Evolutionary conservation across 352 stramenopile species (phyloP).

Genomic region (Phytophthora idaei): DNA sequence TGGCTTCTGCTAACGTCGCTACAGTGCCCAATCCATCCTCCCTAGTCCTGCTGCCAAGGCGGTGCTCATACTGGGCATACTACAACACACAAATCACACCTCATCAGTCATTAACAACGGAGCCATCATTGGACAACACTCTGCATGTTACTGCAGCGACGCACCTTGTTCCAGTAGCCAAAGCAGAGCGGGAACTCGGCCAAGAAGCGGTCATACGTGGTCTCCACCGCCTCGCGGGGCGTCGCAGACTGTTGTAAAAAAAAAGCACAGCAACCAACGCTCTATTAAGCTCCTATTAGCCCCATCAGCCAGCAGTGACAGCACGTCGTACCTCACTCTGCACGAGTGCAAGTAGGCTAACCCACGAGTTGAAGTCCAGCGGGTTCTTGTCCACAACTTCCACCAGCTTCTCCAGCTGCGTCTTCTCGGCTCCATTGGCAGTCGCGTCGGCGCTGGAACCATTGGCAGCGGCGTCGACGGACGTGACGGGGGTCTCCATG

Average conservation of each 20-base stretch:
- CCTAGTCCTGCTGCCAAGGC: conserved; percentile 41
- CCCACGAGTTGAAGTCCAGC: conserved; percentile 84
- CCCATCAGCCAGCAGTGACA: not conserved
- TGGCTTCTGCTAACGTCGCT: conserved; percentile 49
- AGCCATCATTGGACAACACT: not conserved
- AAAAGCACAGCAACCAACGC: not conserved
- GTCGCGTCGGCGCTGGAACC: conserved; percentile 8
- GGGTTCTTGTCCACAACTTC: conserved; percentile 69
- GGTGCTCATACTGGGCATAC: conserved; percentile 77
- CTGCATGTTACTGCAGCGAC: not conserved
- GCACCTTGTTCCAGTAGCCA: conserved; percentile 89
- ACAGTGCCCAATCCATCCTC: conserved; percentile 45
- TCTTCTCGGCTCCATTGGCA: conserved; percentile 21
- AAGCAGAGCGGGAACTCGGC: conserved; percentile 81
- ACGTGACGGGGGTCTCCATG: conserved; percentile 32
- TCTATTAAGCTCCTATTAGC: not conserved
- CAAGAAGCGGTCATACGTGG: conserved; percentile 76
- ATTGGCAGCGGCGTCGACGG: conserved; percentile 8
- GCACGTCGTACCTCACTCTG: conserved; percentile 58
- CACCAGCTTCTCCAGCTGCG: conserved; percentile 55
- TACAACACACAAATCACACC: conserved; percentile 16
- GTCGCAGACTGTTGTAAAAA: conserved; percentile 32
- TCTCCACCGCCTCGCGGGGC: conserved; percentile 59
- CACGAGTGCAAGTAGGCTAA: conserved; percentile 70
- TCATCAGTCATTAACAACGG: not conserved